Evolutionary conservation across 768 basidiomycete genomes (phyloP), one percentile per base, ranked within the genome.

Genomic region (Boletus fagicola): DNA sequence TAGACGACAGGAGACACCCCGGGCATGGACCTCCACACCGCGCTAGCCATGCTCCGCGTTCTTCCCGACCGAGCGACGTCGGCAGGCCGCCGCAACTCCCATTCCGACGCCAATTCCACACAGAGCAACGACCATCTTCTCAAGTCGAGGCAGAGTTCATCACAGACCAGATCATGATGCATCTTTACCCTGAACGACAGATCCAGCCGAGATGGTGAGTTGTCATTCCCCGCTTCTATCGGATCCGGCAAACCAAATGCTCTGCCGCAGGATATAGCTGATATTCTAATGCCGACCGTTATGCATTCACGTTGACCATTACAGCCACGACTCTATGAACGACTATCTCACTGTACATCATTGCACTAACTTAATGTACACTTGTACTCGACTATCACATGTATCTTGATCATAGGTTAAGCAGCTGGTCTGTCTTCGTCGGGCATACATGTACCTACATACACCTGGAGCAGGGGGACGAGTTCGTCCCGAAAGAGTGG

Each of bases 151-250:
- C 68, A 15, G 71, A 73, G 58, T 72, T 59, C 55, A 66, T 64
- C 36, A 65, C 70, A 2, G 71, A 72, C 59, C 72, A 73, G 51
- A 73, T 73, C 45, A 63, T 72, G 68, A 72, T 72, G 71, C 58
- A 68, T 39, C 61, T 72, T 12, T 73, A 73, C 43, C 71, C 71
- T 28, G 71, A 72, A 58, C 70, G 60, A 58, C 54, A 57, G 28
- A 72, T 72, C 18, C 72, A 68, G 48, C 71, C 71, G 13, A 60
- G 71, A 62, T 72, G 71, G 71, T 73, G 49, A 56, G 70, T 51
- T 13, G 2, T 35, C 43, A 16, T 53, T 28, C 18, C 11, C n/a
- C 49, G 26, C 9, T 20, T 35, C 12, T 9, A 33, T 60, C 57
- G 31, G 24, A 47, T 35, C 16, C 4, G 7, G 2, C 7, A 8